These are phyloP conservation scores for Debaryomyces udenii DNA, from an alignment of 1,139 yeast species.

Conservation along the genomic window DNA sequence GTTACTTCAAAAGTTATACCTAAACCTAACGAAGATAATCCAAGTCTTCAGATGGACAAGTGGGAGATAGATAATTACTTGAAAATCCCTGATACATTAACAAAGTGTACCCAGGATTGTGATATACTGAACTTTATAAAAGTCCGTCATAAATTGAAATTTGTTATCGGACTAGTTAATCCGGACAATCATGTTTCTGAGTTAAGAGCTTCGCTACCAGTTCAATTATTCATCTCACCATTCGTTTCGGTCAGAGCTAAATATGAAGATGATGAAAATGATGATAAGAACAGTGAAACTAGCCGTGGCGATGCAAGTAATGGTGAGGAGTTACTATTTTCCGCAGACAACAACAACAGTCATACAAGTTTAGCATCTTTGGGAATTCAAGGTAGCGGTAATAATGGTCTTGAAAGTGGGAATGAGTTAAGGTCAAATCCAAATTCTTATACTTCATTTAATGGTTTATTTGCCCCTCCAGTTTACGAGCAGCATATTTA, in stretches of 20 bases:
- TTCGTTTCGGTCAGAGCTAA: constrained; percentile 71
- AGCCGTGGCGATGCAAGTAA: constrained; percentile 1
- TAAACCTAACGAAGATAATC: constrained; percentile 37
- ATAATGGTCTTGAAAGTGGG: constrained; percentile 14
- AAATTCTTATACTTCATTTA: constrained; percentile 38
- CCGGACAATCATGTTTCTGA: constrained; percentile 81
- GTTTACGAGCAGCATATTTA: constrained; percentile 82
- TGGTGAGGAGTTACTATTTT: constrained; percentile 38
- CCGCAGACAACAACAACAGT: constrained; percentile 31
- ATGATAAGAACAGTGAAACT: neutral
- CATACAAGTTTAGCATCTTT: constrained; percentile 34
- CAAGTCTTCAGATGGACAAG: constrained; percentile 57
- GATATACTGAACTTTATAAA: constrained; percentile 61
- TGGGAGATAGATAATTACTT: constrained; percentile 75
- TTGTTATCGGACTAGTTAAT: constrained; percentile 63
- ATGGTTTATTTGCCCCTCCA: constrained; percentile 80
- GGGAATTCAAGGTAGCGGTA: constrained; percentile 10
- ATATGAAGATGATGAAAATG: constrained; percentile 16
- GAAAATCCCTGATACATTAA: constrained; percentile 68
- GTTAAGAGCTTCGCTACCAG: constrained; percentile 73
- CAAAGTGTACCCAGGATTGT: constrained; percentile 85
- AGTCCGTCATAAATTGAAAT: constrained; percentile 70
- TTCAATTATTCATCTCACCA: constrained; percentile 73
- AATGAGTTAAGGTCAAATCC: constrained; percentile 25
- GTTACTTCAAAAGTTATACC: constrained; percentile 47